phyloP scores from a whole-genome alignment of 306 rosid genomes.

The Rosa chinensis region DNA sequence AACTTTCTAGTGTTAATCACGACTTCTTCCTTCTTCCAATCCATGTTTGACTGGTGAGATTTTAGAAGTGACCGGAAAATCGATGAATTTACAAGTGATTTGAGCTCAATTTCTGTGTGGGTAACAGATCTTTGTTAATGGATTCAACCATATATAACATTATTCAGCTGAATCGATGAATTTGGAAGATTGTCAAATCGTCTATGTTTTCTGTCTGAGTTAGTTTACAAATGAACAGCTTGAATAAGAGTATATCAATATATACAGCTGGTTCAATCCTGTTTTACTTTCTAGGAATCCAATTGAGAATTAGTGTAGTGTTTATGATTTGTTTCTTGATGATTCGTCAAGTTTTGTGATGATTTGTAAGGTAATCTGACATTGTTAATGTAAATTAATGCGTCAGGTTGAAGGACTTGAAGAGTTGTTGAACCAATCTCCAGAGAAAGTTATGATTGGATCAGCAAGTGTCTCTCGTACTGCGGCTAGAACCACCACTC shows the following conservation, averaged over 20 bases:
- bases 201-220: no score
- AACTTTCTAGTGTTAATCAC: neutral
- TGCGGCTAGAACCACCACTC: conserved; percentile 46
- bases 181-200: neutral
- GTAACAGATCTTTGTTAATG: neutral
- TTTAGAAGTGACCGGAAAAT: neutral
- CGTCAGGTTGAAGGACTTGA: conserved; percentile 84
- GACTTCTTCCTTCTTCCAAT: neutral
- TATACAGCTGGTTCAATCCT: neutral
- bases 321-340: neutral
- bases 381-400: conserved; percentile 2
- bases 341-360: neutral
- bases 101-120: neutral
- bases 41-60: conserved; percentile 2
- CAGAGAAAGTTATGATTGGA: conserved; percentile 26
- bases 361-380: neutral
- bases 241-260: neutral
- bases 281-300: neutral
- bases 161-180: neutral
- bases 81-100: neutral
- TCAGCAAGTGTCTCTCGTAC: conserved; percentile 39
- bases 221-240: neutral
- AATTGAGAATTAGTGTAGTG: neutral
- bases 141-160: neutral
- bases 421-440: conserved; percentile 44